Evolutionary conservation across 2,329 filamentous ascomycete species (phyloP).

Genomic region (Xylariaceae sp.): DNA sequence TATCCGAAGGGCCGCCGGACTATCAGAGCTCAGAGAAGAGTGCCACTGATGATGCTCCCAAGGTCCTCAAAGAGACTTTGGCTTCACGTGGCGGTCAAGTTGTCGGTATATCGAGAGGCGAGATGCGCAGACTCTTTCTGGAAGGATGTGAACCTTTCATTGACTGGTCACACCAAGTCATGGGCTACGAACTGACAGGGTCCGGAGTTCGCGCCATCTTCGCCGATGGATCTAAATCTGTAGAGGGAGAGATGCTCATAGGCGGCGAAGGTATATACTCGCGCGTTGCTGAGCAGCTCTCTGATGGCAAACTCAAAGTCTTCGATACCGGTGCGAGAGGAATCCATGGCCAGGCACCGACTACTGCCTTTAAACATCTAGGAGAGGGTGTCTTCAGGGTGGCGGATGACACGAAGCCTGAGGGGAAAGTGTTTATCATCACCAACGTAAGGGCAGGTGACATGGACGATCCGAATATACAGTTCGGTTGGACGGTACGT

Average conservation of each 20-base stretch:
- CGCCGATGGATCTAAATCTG: slow-evolving; percentile 47
- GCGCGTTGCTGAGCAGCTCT: slow-evolving; percentile 58
- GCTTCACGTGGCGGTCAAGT: slow-evolving; percentile 55
- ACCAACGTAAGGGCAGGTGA: slow-evolving; percentile 62
- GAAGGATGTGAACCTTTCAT: slow-evolving; percentile 54
- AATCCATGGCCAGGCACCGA: slow-evolving; percentile 64
- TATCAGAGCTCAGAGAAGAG: background rate
- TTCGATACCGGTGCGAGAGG: slow-evolving; percentile 63
- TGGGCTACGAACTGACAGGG: slow-evolving; percentile 55
- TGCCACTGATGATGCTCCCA: slow-evolving; percentile 9
- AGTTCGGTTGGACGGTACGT: slow-evolving; percentile 59
- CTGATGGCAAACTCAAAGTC: slow-evolving; percentile 55
- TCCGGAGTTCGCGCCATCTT: slow-evolving; percentile 57
- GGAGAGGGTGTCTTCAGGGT: slow-evolving; percentile 64
- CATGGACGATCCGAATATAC: slow-evolving; percentile 53
- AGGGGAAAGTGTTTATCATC: slow-evolving; percentile 53
- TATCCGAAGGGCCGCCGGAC: slow-evolving; percentile 13
- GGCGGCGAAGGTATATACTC: slow-evolving; percentile 64
- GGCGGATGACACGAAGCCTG: slow-evolving; percentile 44
- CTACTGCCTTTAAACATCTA: slow-evolving; percentile 57
- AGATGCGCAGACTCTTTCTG: slow-evolving; percentile 60
- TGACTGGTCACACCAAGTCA: slow-evolving; percentile 55
- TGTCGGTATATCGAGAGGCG: slow-evolving; percentile 60
- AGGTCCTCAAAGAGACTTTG: slow-evolving; percentile 33
- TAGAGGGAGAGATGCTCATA: slow-evolving; percentile 16